These are phyloP conservation scores for Lepiota brunneoincarnata DNA, from an alignment of 768 basidiomycete species.

Conservation along the genomic window DNA sequence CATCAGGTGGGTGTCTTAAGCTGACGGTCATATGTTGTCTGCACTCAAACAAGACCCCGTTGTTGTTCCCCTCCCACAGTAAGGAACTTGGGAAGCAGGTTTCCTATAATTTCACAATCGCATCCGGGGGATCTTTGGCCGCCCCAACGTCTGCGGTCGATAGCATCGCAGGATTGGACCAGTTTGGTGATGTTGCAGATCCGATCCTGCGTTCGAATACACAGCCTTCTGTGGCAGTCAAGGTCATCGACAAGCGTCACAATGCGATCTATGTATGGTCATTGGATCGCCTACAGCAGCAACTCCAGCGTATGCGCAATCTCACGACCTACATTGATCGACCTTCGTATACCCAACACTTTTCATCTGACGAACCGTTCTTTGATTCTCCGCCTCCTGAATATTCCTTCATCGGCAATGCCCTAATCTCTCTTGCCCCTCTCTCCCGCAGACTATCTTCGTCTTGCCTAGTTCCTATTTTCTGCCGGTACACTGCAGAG, in stretches of 20 bases:
- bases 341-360: slow-evolving; percentile 92
- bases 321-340: slow-evolving; percentile 86
- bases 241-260: slow-evolving; percentile 86
- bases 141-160: slow-evolving; percentile 82
- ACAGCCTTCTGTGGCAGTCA: slow-evolving; percentile 85
- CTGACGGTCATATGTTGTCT: slow-evolving; percentile 1
- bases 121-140: slow-evolving; percentile 77
- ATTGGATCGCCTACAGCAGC: slow-evolving; percentile 81
- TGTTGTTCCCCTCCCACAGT: slow-evolving; percentile 35
- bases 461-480: slow-evolving; percentile 79
- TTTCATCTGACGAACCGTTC: slow-evolving; percentile 91
- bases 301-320: slow-evolving; percentile 91
- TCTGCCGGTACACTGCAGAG: slow-evolving; percentile 91
- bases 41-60: slow-evolving; percentile 10
- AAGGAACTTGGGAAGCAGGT: slow-evolving; percentile 86
- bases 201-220: slow-evolving; percentile 67
- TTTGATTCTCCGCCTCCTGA: slow-evolving; percentile 84
- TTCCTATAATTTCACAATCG: slow-evolving; percentile 88
- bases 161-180: slow-evolving; percentile 81
- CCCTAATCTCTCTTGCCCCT: slow-evolving; percentile 77
- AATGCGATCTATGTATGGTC: slow-evolving; percentile 93
- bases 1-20: slow-evolving; percentile 57
- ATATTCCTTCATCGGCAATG: slow-evolving; percentile 92
- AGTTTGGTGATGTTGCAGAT: slow-evolving; percentile 93
- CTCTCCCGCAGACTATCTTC: slow-evolving; percentile 76